phyloP scores from a whole-genome alignment of 2,329 filamentous ascomycete species.

The Arachnomyces sp. region DNA sequence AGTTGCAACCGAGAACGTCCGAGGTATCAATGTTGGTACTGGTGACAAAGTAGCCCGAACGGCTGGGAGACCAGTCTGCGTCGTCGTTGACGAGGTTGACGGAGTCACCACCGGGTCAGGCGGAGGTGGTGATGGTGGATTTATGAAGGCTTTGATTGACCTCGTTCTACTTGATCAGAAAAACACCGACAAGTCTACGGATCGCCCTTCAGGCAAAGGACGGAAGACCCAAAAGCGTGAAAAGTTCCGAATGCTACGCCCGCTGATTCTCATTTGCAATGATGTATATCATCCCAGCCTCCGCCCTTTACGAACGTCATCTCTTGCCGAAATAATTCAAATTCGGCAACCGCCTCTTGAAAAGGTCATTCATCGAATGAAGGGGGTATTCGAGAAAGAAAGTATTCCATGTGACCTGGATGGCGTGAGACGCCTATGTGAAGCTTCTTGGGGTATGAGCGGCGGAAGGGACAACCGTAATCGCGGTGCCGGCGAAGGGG shows the following conservation, averaged over 20 bases:
- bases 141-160: constrained; percentile 90
- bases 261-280: constrained; percentile 91
- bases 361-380: constrained; percentile 73
- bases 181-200: constrained; percentile 48
- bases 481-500: constrained; percentile 42
- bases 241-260: constrained; percentile 77
- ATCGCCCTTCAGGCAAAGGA: constrained; percentile 12
- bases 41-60: constrained; percentile 52
- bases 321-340: constrained; percentile 80
- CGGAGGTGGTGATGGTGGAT: constrained; percentile 77
- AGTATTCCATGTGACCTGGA: constrained; percentile 83
- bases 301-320: constrained; percentile 75
- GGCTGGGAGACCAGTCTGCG: constrained; percentile 77
- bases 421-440: constrained; percentile 66
- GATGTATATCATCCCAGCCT: constrained; percentile 91
- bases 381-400: constrained; percentile 79
- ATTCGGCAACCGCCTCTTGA: constrained; percentile 83
- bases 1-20: constrained; percentile 89
- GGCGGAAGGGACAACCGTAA: constrained; percentile 46
- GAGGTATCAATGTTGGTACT: constrained; percentile 48
- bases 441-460: constrained; percentile 58
- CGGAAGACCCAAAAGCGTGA: constrained; percentile 67
- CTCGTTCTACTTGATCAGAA: constrained; percentile 79
- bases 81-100: constrained; percentile 94
- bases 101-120: constrained; percentile 76